These are phyloP conservation scores for Didymella glomerata DNA, from an alignment of 2,329 filamentous ascomycete genomes.

Conservation along the genomic window DNA sequence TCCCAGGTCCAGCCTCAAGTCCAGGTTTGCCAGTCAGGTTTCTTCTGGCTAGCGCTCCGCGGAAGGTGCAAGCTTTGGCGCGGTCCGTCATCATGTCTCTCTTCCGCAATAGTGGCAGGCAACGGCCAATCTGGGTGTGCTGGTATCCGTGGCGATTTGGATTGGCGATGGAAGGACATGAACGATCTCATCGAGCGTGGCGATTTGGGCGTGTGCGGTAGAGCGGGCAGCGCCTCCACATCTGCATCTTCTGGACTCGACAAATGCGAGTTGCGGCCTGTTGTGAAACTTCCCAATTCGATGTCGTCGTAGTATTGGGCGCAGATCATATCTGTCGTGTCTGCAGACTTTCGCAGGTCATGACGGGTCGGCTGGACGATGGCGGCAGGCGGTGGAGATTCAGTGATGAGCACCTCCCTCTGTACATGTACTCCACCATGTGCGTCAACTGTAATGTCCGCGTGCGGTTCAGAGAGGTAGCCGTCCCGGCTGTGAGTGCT, in stretches of 20 bases:
- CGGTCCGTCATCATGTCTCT: neutral
- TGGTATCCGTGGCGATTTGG: conserved; percentile 1
- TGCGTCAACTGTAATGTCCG: conserved; percentile 29
- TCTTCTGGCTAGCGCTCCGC: conserved; percentile 3
- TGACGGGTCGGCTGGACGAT: conserved; percentile 2
- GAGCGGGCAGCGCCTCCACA: conserved; percentile 29
- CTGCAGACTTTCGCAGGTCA: conserved; percentile 16
- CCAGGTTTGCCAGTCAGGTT: conserved; percentile 26
- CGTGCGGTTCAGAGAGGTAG: conserved; percentile 38
- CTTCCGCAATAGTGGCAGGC: conserved; percentile 10
- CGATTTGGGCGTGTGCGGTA: conserved; percentile 25
- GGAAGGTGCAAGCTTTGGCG: conserved; percentile 2
- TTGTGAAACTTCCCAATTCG: conserved; percentile 34
- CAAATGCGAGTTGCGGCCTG: conserved; percentile 20
- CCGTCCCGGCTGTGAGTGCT: conserved; percentile 25
- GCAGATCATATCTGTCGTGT: conserved; percentile 28
- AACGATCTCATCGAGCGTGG: conserved; percentile 14
- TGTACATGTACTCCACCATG: conserved; percentile 35
- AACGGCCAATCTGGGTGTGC: conserved; percentile 8
- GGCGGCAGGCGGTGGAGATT: conserved; percentile 13
- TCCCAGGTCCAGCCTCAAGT: conserved; percentile 19
- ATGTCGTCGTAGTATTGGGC: conserved; percentile 36
- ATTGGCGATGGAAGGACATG: neutral
- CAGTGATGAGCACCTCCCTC: conserved; percentile 27
- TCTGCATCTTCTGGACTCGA: conserved; percentile 24